These are phyloP conservation scores for Debaryomycetaceae sp. DNA, from an alignment of 1,139 yeast genomes.

Conservation along the genomic window DNA sequence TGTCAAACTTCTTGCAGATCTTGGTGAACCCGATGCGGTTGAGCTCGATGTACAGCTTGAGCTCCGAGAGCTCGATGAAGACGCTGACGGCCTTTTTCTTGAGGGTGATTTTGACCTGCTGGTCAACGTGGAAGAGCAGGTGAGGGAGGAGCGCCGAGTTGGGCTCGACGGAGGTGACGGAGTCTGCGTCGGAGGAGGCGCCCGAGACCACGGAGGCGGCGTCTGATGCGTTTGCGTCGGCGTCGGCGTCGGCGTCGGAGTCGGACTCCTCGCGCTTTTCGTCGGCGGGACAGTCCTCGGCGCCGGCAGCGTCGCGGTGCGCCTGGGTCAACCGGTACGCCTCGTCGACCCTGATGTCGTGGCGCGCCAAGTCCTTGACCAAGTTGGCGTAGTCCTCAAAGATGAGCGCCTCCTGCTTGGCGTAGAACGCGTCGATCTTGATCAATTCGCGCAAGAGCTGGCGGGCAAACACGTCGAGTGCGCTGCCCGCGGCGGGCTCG, in stretches of 20 bases:
- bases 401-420: slow-evolving; percentile 44
- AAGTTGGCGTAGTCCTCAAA: slow-evolving; percentile 42
- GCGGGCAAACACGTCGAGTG: slow-evolving; percentile 44
- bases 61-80: slow-evolving; percentile 76
- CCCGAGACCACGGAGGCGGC: too few relatives aligned
- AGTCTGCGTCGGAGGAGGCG: not conserved
- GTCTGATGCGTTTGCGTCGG: slow-evolving; percentile 30
- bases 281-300: slow-evolving; percentile 13
- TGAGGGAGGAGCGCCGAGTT: slow-evolving; percentile 41
- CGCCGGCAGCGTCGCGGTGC: slow-evolving; percentile 12
- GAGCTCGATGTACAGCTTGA: slow-evolving; percentile 75
- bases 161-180: too few relatives aligned
- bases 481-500: slow-evolving; percentile 27
- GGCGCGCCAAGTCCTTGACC: slow-evolving; percentile 31
- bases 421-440: slow-evolving; percentile 55
- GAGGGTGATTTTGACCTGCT: slow-evolving; percentile 60
- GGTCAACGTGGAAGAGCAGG: slow-evolving; percentile 41
- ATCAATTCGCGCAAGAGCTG: slow-evolving; percentile 53
- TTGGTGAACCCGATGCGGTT: slow-evolving; percentile 86
- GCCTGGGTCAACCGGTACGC: slow-evolving; percentile 27
- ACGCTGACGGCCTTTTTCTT: slow-evolving; percentile 62
- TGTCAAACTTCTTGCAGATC: slow-evolving; percentile 87
- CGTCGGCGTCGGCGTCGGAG: slow-evolving; percentile 40
- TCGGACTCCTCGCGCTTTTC: slow-evolving; percentile 30
- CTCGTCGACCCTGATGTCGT: slow-evolving; percentile 26